Base-by-base conservation (phyloP, 352 stramenopile species). In the Phytopythium delawarense region DNA sequence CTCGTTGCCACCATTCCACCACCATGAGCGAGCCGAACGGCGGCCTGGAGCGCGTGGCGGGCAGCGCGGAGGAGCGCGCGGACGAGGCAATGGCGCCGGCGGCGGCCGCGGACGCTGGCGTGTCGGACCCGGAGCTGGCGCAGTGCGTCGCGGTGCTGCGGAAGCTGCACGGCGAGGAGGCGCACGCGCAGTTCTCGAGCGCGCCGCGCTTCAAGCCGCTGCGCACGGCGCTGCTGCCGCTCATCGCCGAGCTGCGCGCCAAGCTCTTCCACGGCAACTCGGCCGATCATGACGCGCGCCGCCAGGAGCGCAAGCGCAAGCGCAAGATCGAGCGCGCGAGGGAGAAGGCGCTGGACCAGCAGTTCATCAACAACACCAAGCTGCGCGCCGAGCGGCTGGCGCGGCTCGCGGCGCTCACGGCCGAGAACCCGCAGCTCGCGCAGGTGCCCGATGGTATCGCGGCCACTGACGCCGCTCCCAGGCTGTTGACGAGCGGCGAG, bases 321-420 rank as follows among this genome's bases (percentile, higher is more conserved):
- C 72, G 71, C 56, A 92, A 90, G 65, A 78, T 89, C 48, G 83
- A 91, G 66, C 76, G 72, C 13, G 78, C 79, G 44, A 68, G 78
- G 11, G 68, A 87, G 37, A 88, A 87, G 59, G 84, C 81, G 35
- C 75, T 88, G 37, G 84, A 93, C 67, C 74, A 85, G 69, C 74
- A 89, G 69, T 89, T 80, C 59, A 81, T 93, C 54, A 91, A 93
- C 67, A 91, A 89, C 61, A 92, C 85, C 20, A 79, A 81, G 71
- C 68, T 94, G 54, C 81, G 85, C 18, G 77, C 79, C 8, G 78
- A 91, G 59, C 70, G 85, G 6, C 58, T 92, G 32, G 76, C 80
- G 35, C 65, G 73, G 20, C 61, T 94, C 23, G 67, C 74, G 34
- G 74, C 68, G 34, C 67, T 92, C n/a, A 87, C 81, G 45, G 58